Evolutionary conservation across 2,329 filamentous ascomycete species (phyloP), one percentile per base, ranked within the genome.

Genomic region (Pseudogymnoascus sp.): DNA sequence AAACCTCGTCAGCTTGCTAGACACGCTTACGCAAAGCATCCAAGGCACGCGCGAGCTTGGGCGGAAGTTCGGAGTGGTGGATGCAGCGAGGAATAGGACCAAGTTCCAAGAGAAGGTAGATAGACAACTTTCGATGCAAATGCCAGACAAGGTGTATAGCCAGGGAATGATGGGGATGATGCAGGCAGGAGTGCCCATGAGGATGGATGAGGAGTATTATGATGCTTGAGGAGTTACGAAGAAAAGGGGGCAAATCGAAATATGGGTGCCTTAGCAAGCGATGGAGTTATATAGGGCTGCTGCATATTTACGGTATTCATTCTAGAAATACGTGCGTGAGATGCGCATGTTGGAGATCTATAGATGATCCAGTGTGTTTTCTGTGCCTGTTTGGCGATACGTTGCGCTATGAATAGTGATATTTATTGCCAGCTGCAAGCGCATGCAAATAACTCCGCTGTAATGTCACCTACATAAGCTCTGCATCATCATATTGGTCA

Each of bases 1-100:
- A 28, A 82, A 88, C 62, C 82, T 97, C 2, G 83, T 96, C 60
- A 84, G 85, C 3, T 78, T 97, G 1, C 82, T 97, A 7, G 88
- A 90, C 49, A 82, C 84, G 21, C 82, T 97, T 31, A 87, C 93
- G 66, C 84, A 89, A 66, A 89, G 86, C 65, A 81, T 93, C 18
- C 84, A 84, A 63, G 84, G 86, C 36, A 86, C 89, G 23, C 84
- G 88, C 62, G 87, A 91, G 59, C 78, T 93, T 1, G 90, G 91
- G 46, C 87, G 85, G 70, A 96, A 93, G 75, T 90, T 88, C 68
- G 75, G 77, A 34, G 75, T 87, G 11, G 77, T 90, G 11, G 86
- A 88, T 65, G 61, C 67, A 1, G 61, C 53, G 23, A 63, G 69
- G 72, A 56, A 12, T 18, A 56, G 46, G 46, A 56, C 46, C 28